A percentile compares a stretch with the other conserved stretches of the same genome.
Conservation (phyloP, 2,329 filamentous ascomycete genomes). For the Neofusicoccum kwambonambiense region DNA sequence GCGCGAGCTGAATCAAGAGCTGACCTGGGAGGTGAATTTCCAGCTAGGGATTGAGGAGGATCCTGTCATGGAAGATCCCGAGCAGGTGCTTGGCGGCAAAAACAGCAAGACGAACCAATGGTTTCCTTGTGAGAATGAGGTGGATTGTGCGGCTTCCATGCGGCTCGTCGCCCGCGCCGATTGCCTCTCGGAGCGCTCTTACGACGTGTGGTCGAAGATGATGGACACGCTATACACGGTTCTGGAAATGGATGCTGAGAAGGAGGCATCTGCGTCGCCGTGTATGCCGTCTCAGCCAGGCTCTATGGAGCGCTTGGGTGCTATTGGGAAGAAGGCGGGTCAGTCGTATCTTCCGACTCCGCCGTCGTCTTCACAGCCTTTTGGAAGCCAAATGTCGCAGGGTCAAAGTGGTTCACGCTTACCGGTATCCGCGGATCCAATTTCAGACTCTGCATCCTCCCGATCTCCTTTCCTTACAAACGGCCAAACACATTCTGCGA, state of each 20-base stretch:
- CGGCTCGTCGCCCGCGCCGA: slow-evolving; percentile 24
- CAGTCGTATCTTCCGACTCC: neutral
- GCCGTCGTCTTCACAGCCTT: slow-evolving; percentile 7
- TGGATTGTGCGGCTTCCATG: slow-evolving; percentile 28
- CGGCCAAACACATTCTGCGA: neutral
- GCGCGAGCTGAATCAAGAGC: slow-evolving; percentile 27
- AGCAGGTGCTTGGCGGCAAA: slow-evolving; percentile 26
- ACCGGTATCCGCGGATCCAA: neutral
- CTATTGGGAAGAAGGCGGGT: neutral
- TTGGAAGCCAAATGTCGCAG: neutral
- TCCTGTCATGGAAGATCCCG: slow-evolving; percentile 25
- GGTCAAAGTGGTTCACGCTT: neutral
- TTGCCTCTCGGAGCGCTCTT: slow-evolving; percentile 24
- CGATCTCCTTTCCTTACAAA: neutral
- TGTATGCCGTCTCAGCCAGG: neutral
- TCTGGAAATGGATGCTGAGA: neutral
- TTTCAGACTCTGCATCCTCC: neutral
- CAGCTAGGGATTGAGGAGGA: slow-evolving; percentile 25
- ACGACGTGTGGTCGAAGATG: slow-evolving; percentile 25
- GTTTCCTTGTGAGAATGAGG: slow-evolving; percentile 29
- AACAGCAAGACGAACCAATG: slow-evolving; percentile 24
- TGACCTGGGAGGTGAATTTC: slow-evolving; percentile 30
- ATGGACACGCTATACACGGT: slow-evolving; percentile 18
- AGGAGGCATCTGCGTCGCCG: neutral
- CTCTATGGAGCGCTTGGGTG: neutral